These are phyloP conservation scores for Colletotrichum sansevieriae DNA, from an alignment of 2,329 filamentous ascomycete genomes.

Conservation along the genomic window DNA sequence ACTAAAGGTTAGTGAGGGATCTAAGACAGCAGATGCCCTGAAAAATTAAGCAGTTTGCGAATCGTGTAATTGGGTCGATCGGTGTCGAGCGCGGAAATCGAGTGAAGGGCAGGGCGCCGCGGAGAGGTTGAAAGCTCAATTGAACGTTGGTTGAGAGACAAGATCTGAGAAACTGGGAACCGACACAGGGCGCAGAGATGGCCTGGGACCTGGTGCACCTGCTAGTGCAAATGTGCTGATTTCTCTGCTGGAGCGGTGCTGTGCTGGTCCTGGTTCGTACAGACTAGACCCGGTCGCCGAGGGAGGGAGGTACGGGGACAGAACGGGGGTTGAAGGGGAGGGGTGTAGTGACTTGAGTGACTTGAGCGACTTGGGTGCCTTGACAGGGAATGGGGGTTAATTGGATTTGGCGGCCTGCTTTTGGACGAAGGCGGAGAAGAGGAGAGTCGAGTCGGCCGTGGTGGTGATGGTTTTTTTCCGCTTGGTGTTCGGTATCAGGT, in stretches of 20 bases:
- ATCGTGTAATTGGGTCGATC: conserved; percentile 32
- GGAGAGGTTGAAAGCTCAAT: conserved; percentile 30
- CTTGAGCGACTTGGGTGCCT: conserved; percentile 32
- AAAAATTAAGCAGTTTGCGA: conserved; percentile 27
- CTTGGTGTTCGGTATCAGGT: conserved; percentile 7
- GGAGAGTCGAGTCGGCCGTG: neutral
- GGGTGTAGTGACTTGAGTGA: conserved; percentile 36
- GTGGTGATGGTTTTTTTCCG: neutral
- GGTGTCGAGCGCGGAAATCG: conserved; percentile 20
- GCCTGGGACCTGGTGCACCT: conserved; percentile 23
- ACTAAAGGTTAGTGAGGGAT: conserved; percentile 27
- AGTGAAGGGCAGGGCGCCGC: conserved; percentile 2
- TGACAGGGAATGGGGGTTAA: conserved; percentile 36
- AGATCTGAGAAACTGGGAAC: conserved; percentile 40
- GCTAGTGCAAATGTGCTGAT: conserved; percentile 14
- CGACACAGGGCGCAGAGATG: conserved; percentile 34
- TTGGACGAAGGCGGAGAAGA: conserved; percentile 20
- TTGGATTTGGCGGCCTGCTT: conserved; percentile 29
- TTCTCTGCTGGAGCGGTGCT: conserved; percentile 12
- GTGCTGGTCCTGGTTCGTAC: conserved; percentile 24
- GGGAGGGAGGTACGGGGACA: conserved; percentile 34
- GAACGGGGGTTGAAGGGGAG: conserved; percentile 20
- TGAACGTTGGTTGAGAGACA: conserved; percentile 30
- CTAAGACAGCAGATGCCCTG: conserved; percentile 33
- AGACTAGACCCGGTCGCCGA: conserved; percentile 29